Evolutionary conservation across 2,329 filamentous ascomycete species (phyloP).

Genomic region (Fusarium paranaense): DNA sequence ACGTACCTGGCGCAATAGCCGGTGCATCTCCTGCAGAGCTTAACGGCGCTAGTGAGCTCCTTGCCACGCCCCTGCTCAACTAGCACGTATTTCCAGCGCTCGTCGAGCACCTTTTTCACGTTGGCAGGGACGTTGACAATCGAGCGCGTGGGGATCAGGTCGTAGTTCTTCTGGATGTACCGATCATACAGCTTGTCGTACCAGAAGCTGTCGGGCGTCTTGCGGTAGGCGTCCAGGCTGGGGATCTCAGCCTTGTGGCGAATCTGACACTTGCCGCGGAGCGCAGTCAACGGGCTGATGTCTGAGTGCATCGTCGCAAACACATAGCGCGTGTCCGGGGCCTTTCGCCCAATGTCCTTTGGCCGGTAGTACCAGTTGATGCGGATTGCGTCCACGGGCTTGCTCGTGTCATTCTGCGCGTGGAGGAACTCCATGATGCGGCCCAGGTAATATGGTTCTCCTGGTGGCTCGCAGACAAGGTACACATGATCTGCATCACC

Average conservation of each 20-base stretch:
- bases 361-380: slow-evolving; percentile 99
- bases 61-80: slow-evolving; percentile 95
- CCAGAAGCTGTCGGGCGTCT: slow-evolving; percentile 90
- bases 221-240: slow-evolving; percentile 86
- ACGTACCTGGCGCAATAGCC: slow-evolving; percentile 90
- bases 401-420: slow-evolving; percentile 76
- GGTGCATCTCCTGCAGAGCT: slow-evolving; percentile 92
- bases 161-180: slow-evolving; percentile 98
- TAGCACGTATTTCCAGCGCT: slow-evolving; percentile 95
- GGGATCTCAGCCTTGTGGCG: slow-evolving; percentile 87
- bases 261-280: slow-evolving; percentile 94
- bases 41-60: slow-evolving; percentile 94
- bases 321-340: slow-evolving; percentile 88
- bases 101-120: slow-evolving; percentile 95
- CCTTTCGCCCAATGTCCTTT: slow-evolving; percentile 93
- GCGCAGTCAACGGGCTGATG: slow-evolving; percentile 88
- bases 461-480: slow-evolving; percentile 95
- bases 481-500: slow-evolving; percentile 79
- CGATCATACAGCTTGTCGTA: slow-evolving; percentile 98
- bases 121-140: slow-evolving; percentile 97
- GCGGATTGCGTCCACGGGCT: slow-evolving; percentile 85
- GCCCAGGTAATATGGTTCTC: slow-evolving; percentile 96
- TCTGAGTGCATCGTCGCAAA: slow-evolving; percentile 99
- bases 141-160: slow-evolving; percentile 89
- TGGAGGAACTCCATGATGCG: slow-evolving; percentile 99